Conservation (phyloP, 2,329 filamentous ascomycete genomes). For the Fusarium sp. region DNA sequence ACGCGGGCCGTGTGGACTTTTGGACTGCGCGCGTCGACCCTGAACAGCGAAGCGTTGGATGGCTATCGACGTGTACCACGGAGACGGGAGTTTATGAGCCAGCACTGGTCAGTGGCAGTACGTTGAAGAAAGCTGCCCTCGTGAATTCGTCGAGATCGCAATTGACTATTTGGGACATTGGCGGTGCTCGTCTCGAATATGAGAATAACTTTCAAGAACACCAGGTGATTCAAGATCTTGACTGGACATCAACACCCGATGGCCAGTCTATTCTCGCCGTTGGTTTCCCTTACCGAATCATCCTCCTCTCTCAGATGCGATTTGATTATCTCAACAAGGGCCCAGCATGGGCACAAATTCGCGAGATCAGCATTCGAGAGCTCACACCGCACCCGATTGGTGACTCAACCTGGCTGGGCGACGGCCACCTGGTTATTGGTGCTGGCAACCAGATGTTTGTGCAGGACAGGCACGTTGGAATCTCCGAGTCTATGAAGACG, state of each 20-base stretch:
- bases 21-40: conserved; percentile 83
- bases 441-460: conserved; percentile 92
- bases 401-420: conserved; percentile 89
- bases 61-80: conserved; percentile 83
- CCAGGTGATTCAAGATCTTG: conserved; percentile 84
- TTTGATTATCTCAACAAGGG: conserved; percentile 91
- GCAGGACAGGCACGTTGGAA: conserved; percentile 78
- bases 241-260: conserved; percentile 94
- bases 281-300: conserved; percentile 87
- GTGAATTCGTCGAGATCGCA: conserved; percentile 78
- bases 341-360: conserved; percentile 88
- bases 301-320: conserved; percentile 86
- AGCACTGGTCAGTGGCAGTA: conserved; percentile 84
- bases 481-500: conserved; percentile 68
- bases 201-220: conserved; percentile 77
- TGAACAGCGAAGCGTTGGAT: conserved; percentile 72
- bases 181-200: conserved; percentile 83
- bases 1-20: conserved; percentile 78
- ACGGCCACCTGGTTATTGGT: conserved; percentile 86
- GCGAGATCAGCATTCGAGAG: conserved; percentile 83
- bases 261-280: conserved; percentile 89
- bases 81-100: conserved; percentile 80
- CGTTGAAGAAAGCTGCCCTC: conserved; percentile 85
- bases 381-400: conserved; percentile 90
- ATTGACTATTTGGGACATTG: conserved; percentile 91